Evolutionary conservation across 2,329 filamentous ascomycete genomes (phyloP).

Genomic region (Diaporthe vaccinii): DNA sequence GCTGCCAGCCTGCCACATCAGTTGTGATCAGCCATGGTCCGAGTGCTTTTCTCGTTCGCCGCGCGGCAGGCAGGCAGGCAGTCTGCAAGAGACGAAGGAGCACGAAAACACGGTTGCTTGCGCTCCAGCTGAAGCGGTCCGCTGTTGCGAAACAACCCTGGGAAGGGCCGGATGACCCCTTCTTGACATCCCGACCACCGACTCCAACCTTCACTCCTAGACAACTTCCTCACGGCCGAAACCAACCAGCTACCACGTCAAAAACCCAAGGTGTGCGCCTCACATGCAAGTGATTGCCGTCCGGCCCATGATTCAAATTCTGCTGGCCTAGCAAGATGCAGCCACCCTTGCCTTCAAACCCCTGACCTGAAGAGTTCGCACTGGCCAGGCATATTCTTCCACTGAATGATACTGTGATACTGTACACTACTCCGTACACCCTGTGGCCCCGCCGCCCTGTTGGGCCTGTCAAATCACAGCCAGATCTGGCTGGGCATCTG

Average conservation of each 20-base stretch:
- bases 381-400: slow-evolving; percentile 1
- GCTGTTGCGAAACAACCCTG: slow-evolving; percentile 27
- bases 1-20: background rate
- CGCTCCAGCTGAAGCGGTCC: slow-evolving; percentile 19
- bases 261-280: slow-evolving; percentile 15
- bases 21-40: background rate
- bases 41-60: background rate
- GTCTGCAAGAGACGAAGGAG: background rate
- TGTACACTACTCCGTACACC: background rate
- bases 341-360: slow-evolving; percentile 37
- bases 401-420: slow-evolving; percentile 12
- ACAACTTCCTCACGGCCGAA: slow-evolving; percentile 21
- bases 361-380: slow-evolving; percentile 32
- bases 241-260: background rate
- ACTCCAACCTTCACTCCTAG: background rate
- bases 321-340: slow-evolving; percentile 36
- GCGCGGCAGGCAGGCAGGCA: slow-evolving; percentile 25
- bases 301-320: slow-evolving; percentile 32
- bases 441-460: background rate
- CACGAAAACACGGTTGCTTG: slow-evolving; percentile 30
- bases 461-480: slow-evolving; percentile 25
- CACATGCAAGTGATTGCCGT: slow-evolving; percentile 40
- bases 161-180: slow-evolving; percentile 24
- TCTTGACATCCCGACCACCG: slow-evolving; percentile 31
- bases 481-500: slow-evolving; percentile 20